Evolutionary conservation across 305 asterid genomes (phyloP).

Genomic region (Nicotiana rustica): DNA sequence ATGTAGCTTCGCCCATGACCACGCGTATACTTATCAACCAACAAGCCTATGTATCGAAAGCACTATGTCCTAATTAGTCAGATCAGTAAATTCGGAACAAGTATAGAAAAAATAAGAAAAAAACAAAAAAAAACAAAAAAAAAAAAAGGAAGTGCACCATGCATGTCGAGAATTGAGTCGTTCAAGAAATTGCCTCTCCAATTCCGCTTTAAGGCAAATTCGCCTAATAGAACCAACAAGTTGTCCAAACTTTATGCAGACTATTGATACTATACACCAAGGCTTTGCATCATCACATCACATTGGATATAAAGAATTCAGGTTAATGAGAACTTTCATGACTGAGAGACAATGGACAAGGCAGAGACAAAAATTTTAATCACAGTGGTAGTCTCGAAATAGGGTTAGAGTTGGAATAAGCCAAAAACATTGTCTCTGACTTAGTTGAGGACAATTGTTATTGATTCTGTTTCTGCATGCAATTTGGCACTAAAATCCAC

Average conservation of each 20-base stretch:
- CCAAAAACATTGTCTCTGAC: neutral
- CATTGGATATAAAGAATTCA: neutral
- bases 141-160: too few species aligned
- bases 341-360: neutral
- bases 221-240: neutral
- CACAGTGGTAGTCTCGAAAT: neutral
- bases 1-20: too few species aligned
- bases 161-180: neutral
- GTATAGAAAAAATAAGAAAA: too few species aligned
- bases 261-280: neutral
- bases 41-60: too few species aligned
- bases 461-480: neutral
- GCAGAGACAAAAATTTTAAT: neutral
- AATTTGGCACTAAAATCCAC: neutral
- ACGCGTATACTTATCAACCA: too few species aligned
- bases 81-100: too few species aligned
- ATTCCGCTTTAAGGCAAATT: neutral
- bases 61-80: too few species aligned
- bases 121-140: too few species aligned
- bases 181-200: neutral
- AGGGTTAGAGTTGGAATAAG: neutral
- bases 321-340: neutral
- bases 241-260: neutral
- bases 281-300: neutral
- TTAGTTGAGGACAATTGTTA: neutral